phyloP scores from a whole-genome alignment of 768 basidiomycete genomes.

The Rhizopogon salebrosus region DNA sequence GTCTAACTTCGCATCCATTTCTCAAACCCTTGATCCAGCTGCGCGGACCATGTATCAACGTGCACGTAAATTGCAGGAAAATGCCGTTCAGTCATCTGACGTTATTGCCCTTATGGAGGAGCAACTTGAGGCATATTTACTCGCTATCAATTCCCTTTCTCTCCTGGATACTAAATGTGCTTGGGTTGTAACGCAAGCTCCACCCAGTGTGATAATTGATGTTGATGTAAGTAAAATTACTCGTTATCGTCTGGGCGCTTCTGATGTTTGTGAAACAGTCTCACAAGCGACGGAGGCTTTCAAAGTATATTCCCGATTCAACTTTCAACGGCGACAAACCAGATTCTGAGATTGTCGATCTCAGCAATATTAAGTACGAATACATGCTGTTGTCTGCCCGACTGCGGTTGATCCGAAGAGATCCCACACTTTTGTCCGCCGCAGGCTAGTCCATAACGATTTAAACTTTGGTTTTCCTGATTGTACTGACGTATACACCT shows the following conservation, averaged over 20 bases:
- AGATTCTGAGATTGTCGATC: slow-evolving; percentile 73
- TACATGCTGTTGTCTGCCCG: slow-evolving; percentile 73
- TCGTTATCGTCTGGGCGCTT: slow-evolving; percentile 8
- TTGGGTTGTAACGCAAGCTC: slow-evolving; percentile 70
- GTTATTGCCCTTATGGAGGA: slow-evolving; percentile 51
- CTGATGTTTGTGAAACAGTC: slow-evolving; percentile 36
- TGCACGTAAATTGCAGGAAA: slow-evolving; percentile 65
- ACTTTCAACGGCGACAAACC: slow-evolving; percentile 57
- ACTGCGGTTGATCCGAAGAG: slow-evolving; percentile 66
- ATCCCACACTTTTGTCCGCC: slow-evolving; percentile 54
- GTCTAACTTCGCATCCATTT: slow-evolving; percentile 7
- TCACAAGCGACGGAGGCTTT: slow-evolving; percentile 67
- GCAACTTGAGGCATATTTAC: slow-evolving; percentile 74
- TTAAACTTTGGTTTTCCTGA: background rate
- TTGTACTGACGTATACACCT: slow-evolving; percentile 5
- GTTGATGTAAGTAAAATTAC: slow-evolving; percentile 36
- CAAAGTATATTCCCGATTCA: slow-evolving; percentile 73
- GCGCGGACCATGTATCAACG: slow-evolving; percentile 92
- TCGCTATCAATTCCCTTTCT: slow-evolving; percentile 85
- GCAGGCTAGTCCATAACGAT: slow-evolving; percentile 51
- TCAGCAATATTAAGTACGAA: slow-evolving; percentile 76
- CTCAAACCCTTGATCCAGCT: slow-evolving; percentile 46
- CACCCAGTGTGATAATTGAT: slow-evolving; percentile 40
- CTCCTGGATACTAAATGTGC: slow-evolving; percentile 76
- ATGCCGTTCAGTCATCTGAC: slow-evolving; percentile 29